Evolutionary conservation across 805 yeast genomes (phyloP).

Genomic region (Candida alai): DNA sequence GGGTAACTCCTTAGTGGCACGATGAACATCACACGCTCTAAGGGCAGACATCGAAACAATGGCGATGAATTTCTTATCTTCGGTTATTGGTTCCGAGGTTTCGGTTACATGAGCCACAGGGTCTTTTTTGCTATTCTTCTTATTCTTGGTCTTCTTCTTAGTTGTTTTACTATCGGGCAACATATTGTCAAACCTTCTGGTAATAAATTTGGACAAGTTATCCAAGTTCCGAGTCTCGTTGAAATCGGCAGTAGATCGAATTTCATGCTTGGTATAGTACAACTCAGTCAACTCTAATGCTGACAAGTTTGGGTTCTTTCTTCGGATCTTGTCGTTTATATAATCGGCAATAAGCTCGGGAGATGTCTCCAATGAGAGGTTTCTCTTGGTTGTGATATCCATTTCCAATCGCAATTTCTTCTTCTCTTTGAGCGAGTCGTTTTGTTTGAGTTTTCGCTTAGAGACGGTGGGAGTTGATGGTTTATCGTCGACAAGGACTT

Average conservation of each 20-base stretch:
- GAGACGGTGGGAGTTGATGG: slow-evolving; percentile 7
- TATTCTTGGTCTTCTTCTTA: slow-evolving; percentile 24
- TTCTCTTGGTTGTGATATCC: slow-evolving; percentile 55
- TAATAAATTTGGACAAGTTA: slow-evolving; percentile 53
- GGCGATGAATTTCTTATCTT: slow-evolving; percentile 44
- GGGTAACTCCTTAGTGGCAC: slow-evolving; percentile 49
- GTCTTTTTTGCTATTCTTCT: slow-evolving; percentile 22
- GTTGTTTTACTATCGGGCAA: slow-evolving; percentile 37
- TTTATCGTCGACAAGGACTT: slow-evolving; percentile 18
- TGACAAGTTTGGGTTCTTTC: slow-evolving; percentile 61
- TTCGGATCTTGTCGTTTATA: slow-evolving; percentile 58
- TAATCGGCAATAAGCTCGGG: slow-evolving; percentile 65
- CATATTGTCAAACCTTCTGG: slow-evolving; percentile 44
- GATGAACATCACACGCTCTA: slow-evolving; percentile 80
- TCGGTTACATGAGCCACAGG: slow-evolving; percentile 10
- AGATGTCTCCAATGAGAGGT: slow-evolving; percentile 46
- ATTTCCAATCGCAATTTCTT: slow-evolving; percentile 65
- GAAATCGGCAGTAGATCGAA: slow-evolving; percentile 62
- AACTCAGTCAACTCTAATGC: slow-evolving; percentile 70
- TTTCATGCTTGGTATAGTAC: slow-evolving; percentile 51
- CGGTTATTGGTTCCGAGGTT: slow-evolving; percentile 9
- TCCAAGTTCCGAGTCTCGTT: slow-evolving; percentile 49
- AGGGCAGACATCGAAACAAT: slow-evolving; percentile 72
- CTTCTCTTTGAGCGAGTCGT: slow-evolving; percentile 53
- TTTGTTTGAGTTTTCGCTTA: slow-evolving; percentile 7